Conservation (phyloP, 352 stramenopile species). For the Phytophthora pluvialis region DNA sequence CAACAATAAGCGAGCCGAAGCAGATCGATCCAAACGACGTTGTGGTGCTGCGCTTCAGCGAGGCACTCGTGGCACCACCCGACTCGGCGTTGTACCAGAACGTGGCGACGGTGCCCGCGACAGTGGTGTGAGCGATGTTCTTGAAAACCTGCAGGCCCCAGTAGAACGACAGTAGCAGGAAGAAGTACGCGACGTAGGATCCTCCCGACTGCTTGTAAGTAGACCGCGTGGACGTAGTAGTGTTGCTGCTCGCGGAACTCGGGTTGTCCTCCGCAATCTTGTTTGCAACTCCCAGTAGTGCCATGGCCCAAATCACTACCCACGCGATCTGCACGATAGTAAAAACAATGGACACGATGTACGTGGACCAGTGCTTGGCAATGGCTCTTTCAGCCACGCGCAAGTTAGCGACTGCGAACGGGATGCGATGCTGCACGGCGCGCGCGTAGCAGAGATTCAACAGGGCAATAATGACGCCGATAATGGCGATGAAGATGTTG, state of each 20-base stretch:
- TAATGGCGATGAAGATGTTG: constrained; percentile 73
- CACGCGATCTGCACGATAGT: constrained; percentile 91
- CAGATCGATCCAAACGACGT: constrained; percentile 96
- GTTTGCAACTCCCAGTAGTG: constrained; percentile 89
- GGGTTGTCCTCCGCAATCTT: constrained; percentile 69
- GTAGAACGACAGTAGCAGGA: constrained; percentile 91
- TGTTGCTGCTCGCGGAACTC: constrained; percentile 26
- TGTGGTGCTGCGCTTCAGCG: constrained; percentile 86
- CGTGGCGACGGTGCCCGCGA: constrained; percentile 93
- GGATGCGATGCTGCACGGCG: constrained; percentile 89
- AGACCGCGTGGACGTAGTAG: constrained; percentile 34
- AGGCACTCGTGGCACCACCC: constrained; percentile 79
- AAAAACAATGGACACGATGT: constrained; percentile 86
- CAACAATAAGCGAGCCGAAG: constrained; percentile 94
- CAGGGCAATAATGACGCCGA: constrained; percentile 67
- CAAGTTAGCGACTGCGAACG: constrained; percentile 94
- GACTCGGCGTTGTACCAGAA: constrained; percentile 95
- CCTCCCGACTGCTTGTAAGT: constrained; percentile 41
- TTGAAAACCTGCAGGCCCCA: constrained; percentile 93
- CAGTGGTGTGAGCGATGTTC: constrained; percentile 94
- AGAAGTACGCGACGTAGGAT: constrained; percentile 55
- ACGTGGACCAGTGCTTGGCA: constrained; percentile 89
- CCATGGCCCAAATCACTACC: constrained; percentile 89
- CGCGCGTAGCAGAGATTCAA: constrained; percentile 89
- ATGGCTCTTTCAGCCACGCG: constrained; percentile 89